phyloP scores from a whole-genome alignment of 768 basidiomycete genomes.

The Trametes gibbosa region DNA sequence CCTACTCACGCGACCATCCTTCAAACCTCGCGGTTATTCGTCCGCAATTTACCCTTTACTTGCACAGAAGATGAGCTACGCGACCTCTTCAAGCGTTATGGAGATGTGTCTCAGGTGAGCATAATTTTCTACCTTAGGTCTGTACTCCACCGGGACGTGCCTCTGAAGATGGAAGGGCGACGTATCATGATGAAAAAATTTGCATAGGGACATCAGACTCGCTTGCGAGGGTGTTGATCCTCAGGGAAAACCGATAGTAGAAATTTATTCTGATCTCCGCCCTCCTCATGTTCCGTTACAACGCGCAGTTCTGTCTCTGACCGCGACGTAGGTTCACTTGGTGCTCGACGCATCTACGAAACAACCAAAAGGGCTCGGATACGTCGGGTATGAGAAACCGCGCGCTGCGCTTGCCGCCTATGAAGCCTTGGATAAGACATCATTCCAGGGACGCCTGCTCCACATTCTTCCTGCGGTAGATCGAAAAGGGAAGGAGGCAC shows the following conservation, averaged over 20 bases:
- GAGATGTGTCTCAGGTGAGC: conserved; percentile 74
- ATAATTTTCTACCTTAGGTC: neutral
- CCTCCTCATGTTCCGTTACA: neutral
- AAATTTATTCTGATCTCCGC: conserved; percentile 37
- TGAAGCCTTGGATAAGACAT: conserved; percentile 71
- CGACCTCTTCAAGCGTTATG: conserved; percentile 64
- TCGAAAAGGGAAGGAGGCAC: conserved; percentile 46
- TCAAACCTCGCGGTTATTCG: conserved; percentile 77
- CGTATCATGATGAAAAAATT: conserved; percentile 40
- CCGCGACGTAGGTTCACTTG: conserved; percentile 47
- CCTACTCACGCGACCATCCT: conserved; percentile 51
- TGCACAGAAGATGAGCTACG: conserved; percentile 71
- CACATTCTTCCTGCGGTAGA: conserved; percentile 88
- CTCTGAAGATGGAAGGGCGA: neutral
- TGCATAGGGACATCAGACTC: conserved; percentile 60
- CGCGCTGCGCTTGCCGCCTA: conserved; percentile 65
- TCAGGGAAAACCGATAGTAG: conserved; percentile 61
- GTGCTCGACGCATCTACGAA: conserved; percentile 47
- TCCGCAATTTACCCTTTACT: conserved; percentile 93
- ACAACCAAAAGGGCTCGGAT: conserved; percentile 60
- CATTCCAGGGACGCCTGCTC: conserved; percentile 88
- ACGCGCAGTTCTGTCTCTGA: neutral
- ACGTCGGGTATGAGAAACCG: conserved; percentile 48
- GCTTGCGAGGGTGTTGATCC: conserved; percentile 39
- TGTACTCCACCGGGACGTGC: neutral